Evolutionary conservation across 2,329 filamentous ascomycete genomes (phyloP), one percentile per base, ranked within the genome.

Genomic region (Pyricularia pennisetigena): DNA sequence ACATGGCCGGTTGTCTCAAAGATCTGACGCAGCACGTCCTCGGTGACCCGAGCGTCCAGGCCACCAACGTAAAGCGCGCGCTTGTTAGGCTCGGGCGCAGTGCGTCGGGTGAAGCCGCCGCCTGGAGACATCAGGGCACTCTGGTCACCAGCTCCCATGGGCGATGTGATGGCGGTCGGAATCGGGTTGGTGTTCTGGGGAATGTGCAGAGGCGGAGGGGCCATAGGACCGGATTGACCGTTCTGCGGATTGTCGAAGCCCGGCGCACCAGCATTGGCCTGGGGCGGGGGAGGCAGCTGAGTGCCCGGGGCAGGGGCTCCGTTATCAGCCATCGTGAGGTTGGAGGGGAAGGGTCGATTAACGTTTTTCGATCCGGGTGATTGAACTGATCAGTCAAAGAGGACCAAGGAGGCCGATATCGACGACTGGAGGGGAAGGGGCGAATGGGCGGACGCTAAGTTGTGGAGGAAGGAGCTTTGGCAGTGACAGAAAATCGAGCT

Each of bases 1-100:
- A 99, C 95, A 81, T 99, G 95, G 69, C 95, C 95, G 69, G 94
- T 97, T 7, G 95, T 99, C 84, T 99, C 95, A 76, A 99, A 99
- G 75, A 98, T 98, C 80, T 98, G 94, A 76, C 93, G 93, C 78
- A 98, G 81, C 68, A 98, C 93, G 77, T 98, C 94, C 80, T 98
- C 94, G 35, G 94, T 97, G 71, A 98, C 94, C 72, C 95, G 88
- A 74, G 94, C 93, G 78, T 99, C 95, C 73, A 99, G 83, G 68
- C 95, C 95, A 71, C 95, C 95, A 69, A 99, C 92, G 76, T 99
- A 99, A 71, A 99, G 83, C 69, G 95, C 95, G 76, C 95, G 88
- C 87, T 99, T 99, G 84, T 99, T 99, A 71, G 95, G 95, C 83
- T 99, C 95, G 68, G 95, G 95, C 67, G 95, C 95, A 70, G 94